These are phyloP conservation scores for Yarrowia divulgata DNA, from an alignment of 805 yeast genomes.

Conservation along the genomic window DNA sequence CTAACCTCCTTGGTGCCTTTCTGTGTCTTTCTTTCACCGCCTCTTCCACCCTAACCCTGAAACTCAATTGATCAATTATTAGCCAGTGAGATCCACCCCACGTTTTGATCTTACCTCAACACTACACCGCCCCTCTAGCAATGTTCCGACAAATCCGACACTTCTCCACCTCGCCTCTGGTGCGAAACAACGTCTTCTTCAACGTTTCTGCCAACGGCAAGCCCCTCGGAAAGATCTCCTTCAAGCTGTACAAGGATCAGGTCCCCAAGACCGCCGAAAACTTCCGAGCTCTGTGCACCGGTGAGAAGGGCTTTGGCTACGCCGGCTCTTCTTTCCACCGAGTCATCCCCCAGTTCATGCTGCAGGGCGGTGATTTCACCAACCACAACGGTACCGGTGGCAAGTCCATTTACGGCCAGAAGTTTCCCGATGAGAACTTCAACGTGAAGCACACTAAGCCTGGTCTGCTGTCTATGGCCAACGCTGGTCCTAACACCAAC, in stretches of 20 bases:
- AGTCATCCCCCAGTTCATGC: slow-evolving; percentile 95
- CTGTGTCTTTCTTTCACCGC: too few species aligned
- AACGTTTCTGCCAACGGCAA: slow-evolving; percentile 79
- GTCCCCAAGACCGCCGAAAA: slow-evolving; percentile 96
- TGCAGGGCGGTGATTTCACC: slow-evolving; percentile 94
- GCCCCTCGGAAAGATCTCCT: slow-evolving; percentile 78
- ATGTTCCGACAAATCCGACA: slow-evolving; percentile 38
- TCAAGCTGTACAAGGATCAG: slow-evolving; percentile 80
- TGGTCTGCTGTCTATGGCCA: slow-evolving; percentile 93
- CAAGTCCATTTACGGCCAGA: slow-evolving; percentile 76
- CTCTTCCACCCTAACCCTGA: neutral
- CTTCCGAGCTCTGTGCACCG: slow-evolving; percentile 93
- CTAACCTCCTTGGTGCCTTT: too few species aligned
- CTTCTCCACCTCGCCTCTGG: slow-evolving; percentile 32
- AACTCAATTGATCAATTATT: slow-evolving; percentile 7
- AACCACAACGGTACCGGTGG: slow-evolving; percentile 93
- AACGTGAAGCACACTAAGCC: slow-evolving; percentile 75
- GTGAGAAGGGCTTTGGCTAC: slow-evolving; percentile 94
- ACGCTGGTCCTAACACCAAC: slow-evolving; percentile 97
- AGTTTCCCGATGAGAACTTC: slow-evolving; percentile 81
- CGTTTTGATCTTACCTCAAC: neutral
- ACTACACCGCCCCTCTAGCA: too few species aligned
- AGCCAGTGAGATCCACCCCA: neutral
- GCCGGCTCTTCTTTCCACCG: slow-evolving; percentile 91
- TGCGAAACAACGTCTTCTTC: slow-evolving; percentile 64